Evolutionary conservation across 768 basidiomycete species (phyloP).

Genomic region (Tylopilus vinaceipallidus): DNA sequence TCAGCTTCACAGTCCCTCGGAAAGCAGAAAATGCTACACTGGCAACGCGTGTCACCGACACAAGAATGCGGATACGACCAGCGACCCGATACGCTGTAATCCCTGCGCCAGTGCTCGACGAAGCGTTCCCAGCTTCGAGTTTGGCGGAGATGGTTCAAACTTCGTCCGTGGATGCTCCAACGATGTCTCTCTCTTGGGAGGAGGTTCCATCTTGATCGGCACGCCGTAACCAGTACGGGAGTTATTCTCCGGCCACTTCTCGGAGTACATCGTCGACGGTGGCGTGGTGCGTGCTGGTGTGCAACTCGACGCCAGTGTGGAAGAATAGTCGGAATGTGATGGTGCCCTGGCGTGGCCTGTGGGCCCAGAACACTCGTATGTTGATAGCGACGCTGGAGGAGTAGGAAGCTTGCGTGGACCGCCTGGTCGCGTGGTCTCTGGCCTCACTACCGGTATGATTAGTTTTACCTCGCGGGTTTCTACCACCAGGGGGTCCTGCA

Average conservation of each 20-base stretch:
- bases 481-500: conserved; percentile 12
- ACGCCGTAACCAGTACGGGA: conserved; percentile 24
- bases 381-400: conserved; percentile 27
- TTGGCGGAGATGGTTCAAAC: conserved; percentile 18
- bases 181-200: conserved; percentile 20
- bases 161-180: conserved; percentile 21
- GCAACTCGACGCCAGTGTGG: conserved; percentile 26
- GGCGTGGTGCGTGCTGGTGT: conserved; percentile 31
- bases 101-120: conserved; percentile 25
- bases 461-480: conserved; percentile 22
- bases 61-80: conserved; percentile 30
- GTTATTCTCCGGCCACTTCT: conserved; percentile 28
- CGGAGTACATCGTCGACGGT: conserved; percentile 30
- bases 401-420: conserved; percentile 33
- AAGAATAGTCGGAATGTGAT: conserved; percentile 24
- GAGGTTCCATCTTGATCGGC: conserved; percentile 25
- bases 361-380: conserved; percentile 21
- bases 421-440: conserved; percentile 20
- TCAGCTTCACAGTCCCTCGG: conserved; percentile 26
- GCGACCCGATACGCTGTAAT: conserved; percentile 27
- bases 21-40: conserved; percentile 8
- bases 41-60: conserved; percentile 26
- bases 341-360: conserved; percentile 16
- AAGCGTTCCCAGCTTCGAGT: conserved; percentile 23
- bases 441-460: conserved; percentile 9